phyloP scores from a whole-genome alignment of 2,329 filamentous ascomycete species.

The Trichoderma simmonsii region DNA sequence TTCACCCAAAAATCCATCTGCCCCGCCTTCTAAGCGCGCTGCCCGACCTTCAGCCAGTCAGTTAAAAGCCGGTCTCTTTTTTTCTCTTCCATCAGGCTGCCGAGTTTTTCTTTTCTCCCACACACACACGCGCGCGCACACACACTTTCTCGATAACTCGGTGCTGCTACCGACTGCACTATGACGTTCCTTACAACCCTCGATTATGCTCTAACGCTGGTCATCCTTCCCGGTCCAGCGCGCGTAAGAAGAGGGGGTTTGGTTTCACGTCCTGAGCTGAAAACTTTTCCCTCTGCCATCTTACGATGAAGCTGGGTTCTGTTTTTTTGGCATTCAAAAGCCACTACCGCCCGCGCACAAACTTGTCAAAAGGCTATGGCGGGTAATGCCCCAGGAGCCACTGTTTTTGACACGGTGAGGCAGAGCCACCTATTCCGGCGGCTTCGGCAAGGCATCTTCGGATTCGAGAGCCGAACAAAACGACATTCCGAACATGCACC shows the following conservation, averaged over 20 bases:
- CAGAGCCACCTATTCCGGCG: conserved; percentile 7
- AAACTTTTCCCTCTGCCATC: not conserved
- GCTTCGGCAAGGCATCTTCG: not conserved
- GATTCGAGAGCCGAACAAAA: not conserved
- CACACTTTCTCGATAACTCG: not conserved
- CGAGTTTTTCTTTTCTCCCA: not conserved
- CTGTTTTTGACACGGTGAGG: not conserved
- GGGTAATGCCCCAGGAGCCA: not conserved
- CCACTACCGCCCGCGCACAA: not conserved
- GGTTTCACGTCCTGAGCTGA: not conserved
- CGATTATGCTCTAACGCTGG: not conserved
- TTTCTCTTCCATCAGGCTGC: not conserved
- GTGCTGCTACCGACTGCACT: not conserved
- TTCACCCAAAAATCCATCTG: not conserved
- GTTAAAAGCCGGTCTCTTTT: conserved; percentile 2
- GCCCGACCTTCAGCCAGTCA: conserved; percentile 1
- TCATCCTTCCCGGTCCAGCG: conserved; percentile 7
- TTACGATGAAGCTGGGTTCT: not conserved
- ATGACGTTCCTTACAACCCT: conserved; percentile 4
- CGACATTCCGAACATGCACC: not conserved
- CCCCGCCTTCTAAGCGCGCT: conserved; percentile 12
- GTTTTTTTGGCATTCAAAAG: not conserved
- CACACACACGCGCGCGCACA: not conserved
- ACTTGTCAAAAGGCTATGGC: not conserved
- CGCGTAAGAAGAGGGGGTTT: not conserved